phyloP scores from a whole-genome alignment of 2,329 filamentous ascomycete species.

The Reticulascus tulasneorum region DNA sequence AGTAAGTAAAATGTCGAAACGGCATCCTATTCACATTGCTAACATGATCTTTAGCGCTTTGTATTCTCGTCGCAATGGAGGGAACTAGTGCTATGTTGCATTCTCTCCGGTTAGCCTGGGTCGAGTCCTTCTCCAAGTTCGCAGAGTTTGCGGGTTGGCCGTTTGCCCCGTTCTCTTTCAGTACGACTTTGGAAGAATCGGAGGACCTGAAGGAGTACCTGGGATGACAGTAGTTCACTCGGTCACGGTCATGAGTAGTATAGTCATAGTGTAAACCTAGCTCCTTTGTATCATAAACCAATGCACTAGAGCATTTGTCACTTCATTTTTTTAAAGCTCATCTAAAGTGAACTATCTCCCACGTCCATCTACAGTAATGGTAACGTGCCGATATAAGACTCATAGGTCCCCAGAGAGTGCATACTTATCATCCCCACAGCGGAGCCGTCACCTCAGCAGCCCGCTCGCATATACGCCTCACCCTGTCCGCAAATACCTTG shows the following conservation, averaged over 20 bases:
- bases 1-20: constrained; percentile 29
- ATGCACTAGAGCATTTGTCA: constrained; percentile 11
- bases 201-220: constrained; percentile 55
- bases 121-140: constrained; percentile 97
- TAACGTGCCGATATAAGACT: not conserved
- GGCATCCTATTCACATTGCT: not conserved
- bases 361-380: too few relatives aligned
- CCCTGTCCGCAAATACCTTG: constrained; percentile 74
- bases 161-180: constrained; percentile 88
- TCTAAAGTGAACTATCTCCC: too few relatives aligned
- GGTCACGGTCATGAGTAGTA: not conserved
- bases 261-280: constrained; percentile 12
- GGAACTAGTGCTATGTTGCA: constrained; percentile 95
- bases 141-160: constrained; percentile 86
- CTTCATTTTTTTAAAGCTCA: constrained; percentile 1
- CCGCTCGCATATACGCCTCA: constrained; percentile 84
- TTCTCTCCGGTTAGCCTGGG: constrained; percentile 87
- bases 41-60: constrained; percentile 29
- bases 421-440: constrained; percentile 50
- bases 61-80: constrained; percentile 87
- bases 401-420: not conserved
- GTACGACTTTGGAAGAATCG: constrained; percentile 78
- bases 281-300: constrained; percentile 16
- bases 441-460: constrained; percentile 83
- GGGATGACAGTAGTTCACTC: constrained; percentile 30